These are phyloP conservation scores for Alternaria sp. DNA, from an alignment of 2,329 filamentous ascomycete genomes.

Conservation along the genomic window DNA sequence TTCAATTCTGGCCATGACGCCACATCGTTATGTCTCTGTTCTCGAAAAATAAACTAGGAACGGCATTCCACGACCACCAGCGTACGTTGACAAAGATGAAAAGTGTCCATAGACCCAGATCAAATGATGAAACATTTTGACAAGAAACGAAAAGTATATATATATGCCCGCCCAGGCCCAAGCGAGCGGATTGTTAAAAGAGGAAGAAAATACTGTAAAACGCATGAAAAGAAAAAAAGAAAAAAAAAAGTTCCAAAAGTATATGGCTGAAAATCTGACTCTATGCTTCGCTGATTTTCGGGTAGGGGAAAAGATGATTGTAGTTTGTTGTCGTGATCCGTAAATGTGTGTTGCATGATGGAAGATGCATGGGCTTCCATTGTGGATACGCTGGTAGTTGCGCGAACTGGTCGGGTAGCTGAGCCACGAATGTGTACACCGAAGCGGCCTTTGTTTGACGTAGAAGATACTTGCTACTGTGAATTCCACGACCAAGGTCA, in stretches of 20 bases:
- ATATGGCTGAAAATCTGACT: background rate
- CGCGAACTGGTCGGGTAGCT: no score
- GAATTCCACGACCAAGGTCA: background rate
- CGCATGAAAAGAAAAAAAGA: background rate
- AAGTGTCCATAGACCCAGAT: background rate
- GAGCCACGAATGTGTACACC: no score
- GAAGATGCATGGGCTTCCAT: background rate
- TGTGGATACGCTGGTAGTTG: background rate
- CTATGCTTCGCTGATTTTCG: background rate
- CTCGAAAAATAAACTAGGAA: background rate
- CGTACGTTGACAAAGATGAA: no score
- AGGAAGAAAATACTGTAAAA: no score
- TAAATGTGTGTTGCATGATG: background rate
- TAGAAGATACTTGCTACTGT: background rate
- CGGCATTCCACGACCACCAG: background rate
- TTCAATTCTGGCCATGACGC: background rate
- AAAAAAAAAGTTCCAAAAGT: background rate
- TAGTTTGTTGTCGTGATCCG: background rate
- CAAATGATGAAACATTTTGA: background rate
- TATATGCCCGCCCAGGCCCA: no score
- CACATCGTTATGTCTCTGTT: background rate
- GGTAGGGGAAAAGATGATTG: background rate
- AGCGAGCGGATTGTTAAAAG: no score
- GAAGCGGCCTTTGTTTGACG: no score
- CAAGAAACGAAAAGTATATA: slow-evolving; percentile 15